Evolutionary conservation across 2,329 filamentous ascomycete genomes (phyloP).

Genomic region (Acarospora socialis): DNA sequence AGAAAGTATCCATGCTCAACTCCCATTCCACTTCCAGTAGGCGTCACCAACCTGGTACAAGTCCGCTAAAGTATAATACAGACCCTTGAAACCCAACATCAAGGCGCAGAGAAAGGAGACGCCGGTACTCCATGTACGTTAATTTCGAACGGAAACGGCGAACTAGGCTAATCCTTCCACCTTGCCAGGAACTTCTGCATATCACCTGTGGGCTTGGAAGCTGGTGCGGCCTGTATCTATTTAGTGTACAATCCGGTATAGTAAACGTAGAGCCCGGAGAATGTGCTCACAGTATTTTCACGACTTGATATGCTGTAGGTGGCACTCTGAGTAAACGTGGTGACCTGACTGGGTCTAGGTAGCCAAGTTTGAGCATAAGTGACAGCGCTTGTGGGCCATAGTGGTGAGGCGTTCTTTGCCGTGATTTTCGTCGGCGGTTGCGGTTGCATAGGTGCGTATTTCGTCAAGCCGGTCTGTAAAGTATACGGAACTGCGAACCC

Average conservation of each 20-base stretch:
- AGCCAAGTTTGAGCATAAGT: conserved; percentile 38
- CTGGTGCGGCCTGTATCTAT: conserved; percentile 36
- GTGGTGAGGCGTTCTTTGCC: conserved; percentile 33
- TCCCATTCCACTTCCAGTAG: too few species aligned
- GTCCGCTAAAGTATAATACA: too few species aligned
- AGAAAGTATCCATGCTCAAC: too few species aligned
- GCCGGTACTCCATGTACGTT: too few species aligned
- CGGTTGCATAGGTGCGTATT: conserved; percentile 48
- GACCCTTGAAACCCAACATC: too few species aligned
- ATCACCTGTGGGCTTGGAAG: conserved; percentile 35
- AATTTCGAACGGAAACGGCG: background rate
- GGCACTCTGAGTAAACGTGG: conserved; percentile 36
- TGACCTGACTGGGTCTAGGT: conserved; percentile 30
- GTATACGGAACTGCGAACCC: conserved; percentile 36
- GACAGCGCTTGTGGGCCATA: conserved; percentile 42
- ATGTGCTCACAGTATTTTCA: conserved; percentile 43
- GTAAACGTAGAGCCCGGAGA: background rate
- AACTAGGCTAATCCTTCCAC: conserved; percentile 39
- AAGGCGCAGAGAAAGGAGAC: too few species aligned
- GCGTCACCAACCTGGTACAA: too few species aligned
- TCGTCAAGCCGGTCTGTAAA: conserved; percentile 41
- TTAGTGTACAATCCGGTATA: conserved; percentile 6
- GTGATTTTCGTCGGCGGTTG: conserved; percentile 46
- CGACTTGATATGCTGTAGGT: conserved; percentile 38
- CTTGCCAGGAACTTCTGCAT: conserved; percentile 44